Base-by-base conservation (phyloP, 75 land plant genomes). In the Azolla pinnata region DNA sequence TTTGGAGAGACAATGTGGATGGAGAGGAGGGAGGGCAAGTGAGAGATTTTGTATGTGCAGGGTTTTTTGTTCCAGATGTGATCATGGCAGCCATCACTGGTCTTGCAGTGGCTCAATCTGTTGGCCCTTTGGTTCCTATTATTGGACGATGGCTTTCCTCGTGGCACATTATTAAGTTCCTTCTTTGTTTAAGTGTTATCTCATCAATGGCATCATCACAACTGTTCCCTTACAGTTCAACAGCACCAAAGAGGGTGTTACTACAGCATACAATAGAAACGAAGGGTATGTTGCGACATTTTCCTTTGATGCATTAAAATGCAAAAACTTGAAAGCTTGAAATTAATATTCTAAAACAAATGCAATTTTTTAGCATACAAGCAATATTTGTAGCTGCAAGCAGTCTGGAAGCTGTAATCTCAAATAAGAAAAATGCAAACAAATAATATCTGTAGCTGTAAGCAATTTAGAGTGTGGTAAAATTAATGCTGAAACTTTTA, bases 241-340 rank as follows among this genome's bases (percentile, higher is more conserved):
- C 16, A 53, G 97, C 97, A 25, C 97, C 95, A 42, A 92, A 92
- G 61, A 68, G 97, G 44, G 70, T 92, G 57, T 69, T 92, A 7
- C 63, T 92, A 59, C 84, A 85, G 62, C 97, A 88, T 56, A 74
- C 86, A 5, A 60, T 78, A 26, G 16, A 42, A 17, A 82, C 86
- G 49, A 21, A 67, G 68, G 97, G 97, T 82, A 69, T 8, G 29
- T 25, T 14, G 21, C 18, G 21, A 18, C 18, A 17, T 3, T 17
- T 48, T 17, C 18, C 14, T 20, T 48, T 38, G 7, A 7, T 17
- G 51, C 51, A 48, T 20, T 12, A 20, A 20, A 18, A 48, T 48
- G 9, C 18, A 18, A 18, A 48, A 17, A 48, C 40, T n/a, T n/a
- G n/a, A n/a, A n/a, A n/a, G n/a, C n/a, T n/a, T n/a, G n/a, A n/a